Conservation (phyloP, 176 grass and related monocot species). For the Secale cereale region DNA sequence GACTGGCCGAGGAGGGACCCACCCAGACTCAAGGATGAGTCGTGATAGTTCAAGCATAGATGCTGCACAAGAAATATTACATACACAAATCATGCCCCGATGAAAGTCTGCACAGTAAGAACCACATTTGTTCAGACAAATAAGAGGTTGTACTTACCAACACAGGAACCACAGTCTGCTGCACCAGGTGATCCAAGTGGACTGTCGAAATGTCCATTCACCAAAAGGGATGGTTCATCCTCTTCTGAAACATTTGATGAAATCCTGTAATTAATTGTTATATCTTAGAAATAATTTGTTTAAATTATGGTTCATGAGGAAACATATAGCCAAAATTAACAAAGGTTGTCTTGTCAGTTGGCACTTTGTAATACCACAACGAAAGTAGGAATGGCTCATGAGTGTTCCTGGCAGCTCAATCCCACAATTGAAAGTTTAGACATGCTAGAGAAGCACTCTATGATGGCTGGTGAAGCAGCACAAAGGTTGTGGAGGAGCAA, state of each 20-base stretch:
- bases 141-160: conserved; percentile 54
- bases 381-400: conserved; percentile 5
- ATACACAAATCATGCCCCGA: conserved; percentile 22
- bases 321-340: conserved; percentile 19
- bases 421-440: background rate
- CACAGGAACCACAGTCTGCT: conserved; percentile 98
- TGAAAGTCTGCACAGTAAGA: conserved; percentile 22
- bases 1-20: conserved; percentile 84
- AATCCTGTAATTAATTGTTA: conserved; percentile 81
- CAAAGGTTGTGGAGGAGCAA: no score
- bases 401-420: background rate
- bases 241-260: conserved; percentile 98
- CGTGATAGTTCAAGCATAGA: conserved; percentile 99
- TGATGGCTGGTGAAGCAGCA: no score
- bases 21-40: conserved; percentile 81
- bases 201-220: conserved; percentile 98
- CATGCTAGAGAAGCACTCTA: background rate
- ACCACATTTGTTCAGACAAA: background rate
- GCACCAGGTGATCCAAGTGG: conserved; percentile 95
- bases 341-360: background rate
- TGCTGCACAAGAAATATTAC: conserved; percentile 61
- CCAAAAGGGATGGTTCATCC: conserved; percentile 72
- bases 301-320: conserved; percentile 27
- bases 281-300: conserved; percentile 59
- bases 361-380: background rate